Base-by-base conservation (phyloP, 768 basidiomycete genomes). In the Boletus coccyginus region DNA sequence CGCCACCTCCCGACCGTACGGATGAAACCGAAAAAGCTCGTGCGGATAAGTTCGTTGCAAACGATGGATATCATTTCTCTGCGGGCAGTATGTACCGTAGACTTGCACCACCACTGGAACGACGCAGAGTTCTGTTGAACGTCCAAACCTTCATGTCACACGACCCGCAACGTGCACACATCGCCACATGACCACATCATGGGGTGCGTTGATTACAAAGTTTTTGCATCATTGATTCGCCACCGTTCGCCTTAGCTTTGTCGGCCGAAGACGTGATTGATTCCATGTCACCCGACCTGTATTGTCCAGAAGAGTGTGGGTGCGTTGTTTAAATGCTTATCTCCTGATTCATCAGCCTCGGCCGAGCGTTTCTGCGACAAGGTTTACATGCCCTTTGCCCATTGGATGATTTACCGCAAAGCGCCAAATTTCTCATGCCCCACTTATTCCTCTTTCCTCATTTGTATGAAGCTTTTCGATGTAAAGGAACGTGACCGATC, bases 101-200 rank as follows among this genome's bases (percentile, higher is more conserved):
- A n/a, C n/a, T n/a, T 43, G 10, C 13, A 38, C 11, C 29, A n/a
- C 4, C 14, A 32, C 24, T 19, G 13, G 12, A 17, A 39, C 7
- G 42, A 16, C 8, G 35, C 16, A 50, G 33, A 19, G 17, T 24
- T n/a, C 19, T 17, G 51, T 29, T 24, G 29, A 58, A 39, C n/a
- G 17, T 52, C 31, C 43, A 45, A 31, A 29, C 6, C 27, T 16
- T 41, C 38, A 7, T 42, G 62, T 63, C 62, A 64, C 62, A 63
- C 62, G 62, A 63, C 58, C 46, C 11, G 19, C 29, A 47, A 32
- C 17, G 50, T 52, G 21, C 57, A 46, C n/a, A n/a, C n/a, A n/a
- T n/a, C n/a, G n/a, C n/a, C n/a, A n/a, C n/a, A n/a, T 48, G 24
- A n/a, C 49, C 46, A 7, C 41, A 38, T 42, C n/a, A n/a, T n/a